phyloP scores from a whole-genome alignment of 2,329 filamentous ascomycete genomes.

The Alternaria consortialis region DNA sequence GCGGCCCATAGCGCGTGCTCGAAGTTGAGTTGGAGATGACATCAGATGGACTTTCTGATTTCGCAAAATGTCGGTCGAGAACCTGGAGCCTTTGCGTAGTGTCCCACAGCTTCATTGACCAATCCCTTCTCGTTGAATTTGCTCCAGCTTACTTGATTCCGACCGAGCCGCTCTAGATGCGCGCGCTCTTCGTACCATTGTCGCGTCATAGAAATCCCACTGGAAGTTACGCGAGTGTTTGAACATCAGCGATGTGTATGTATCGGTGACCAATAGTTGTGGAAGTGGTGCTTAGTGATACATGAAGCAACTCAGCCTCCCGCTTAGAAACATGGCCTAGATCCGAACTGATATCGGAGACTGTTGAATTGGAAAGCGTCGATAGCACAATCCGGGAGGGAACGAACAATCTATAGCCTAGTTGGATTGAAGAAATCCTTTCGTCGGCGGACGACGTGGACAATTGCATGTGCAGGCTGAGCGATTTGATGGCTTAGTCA shows the following conservation, averaged over 20 bases:
- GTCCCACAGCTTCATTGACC: no score
- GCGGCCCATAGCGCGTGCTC: no score
- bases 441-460: slow-evolving; percentile 15
- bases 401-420: not conserved
- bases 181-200: not conserved
- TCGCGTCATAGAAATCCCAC: not conserved
- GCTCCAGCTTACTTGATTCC: not conserved
- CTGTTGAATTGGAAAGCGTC: not conserved
- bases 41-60: no score
- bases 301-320: slow-evolving; percentile 12
- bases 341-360: not conserved
- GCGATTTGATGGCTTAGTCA: slow-evolving; percentile 16
- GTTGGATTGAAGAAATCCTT: not conserved
- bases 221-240: not conserved
- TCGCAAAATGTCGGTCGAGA: no score
- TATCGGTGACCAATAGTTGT: slow-evolving; percentile 6
- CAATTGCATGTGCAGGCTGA: not conserved
- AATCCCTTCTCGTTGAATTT: not conserved
- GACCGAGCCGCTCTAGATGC: not conserved
- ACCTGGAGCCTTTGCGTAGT: no score
- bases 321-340: slow-evolving; percentile 15
- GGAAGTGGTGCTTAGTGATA: slow-evolving; percentile 24
- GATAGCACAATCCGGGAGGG: not conserved
- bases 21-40: no score
- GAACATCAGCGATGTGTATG: not conserved